Evolutionary conservation across 441 rosid species (phyloP).

Genomic region (Populus tomentosa): DNA sequence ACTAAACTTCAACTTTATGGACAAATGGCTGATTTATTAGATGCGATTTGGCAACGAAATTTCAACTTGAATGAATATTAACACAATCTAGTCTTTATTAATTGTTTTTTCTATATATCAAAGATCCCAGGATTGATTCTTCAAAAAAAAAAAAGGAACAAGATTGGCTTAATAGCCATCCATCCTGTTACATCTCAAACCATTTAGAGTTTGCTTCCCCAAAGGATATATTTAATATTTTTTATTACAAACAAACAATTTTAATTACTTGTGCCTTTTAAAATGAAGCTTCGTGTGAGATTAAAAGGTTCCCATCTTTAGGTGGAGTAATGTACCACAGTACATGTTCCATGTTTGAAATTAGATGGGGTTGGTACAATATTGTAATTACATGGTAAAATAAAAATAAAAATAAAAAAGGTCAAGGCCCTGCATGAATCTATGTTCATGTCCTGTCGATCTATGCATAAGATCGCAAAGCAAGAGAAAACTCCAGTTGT

Average conservation of each 20-base stretch:
- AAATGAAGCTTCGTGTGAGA: not conserved
- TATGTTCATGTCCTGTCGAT: too few species aligned
- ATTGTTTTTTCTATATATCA: too few species aligned
- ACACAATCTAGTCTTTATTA: not conserved
- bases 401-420: too few species aligned
- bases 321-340: too few species aligned
- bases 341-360: not conserved
- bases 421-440: not conserved
- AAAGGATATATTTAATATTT: not conserved
- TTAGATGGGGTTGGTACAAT: not conserved
- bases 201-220: not conserved
- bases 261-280: not conserved
- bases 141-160: not conserved
- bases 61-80: not conserved
- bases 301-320: not conserved
- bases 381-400: not conserved
- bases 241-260: not conserved
- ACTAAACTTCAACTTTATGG: not conserved
- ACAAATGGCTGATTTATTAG: not conserved
- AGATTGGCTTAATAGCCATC: not conserved
- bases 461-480: not conserved
- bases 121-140: not conserved
- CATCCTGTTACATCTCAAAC: not conserved
- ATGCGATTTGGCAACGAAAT: too few species aligned
- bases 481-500: constrained; percentile 19